Percentiles rank a stretch among this genome's conserved stretches.
phyloP scores from a whole-genome alignment of 768 basidiomycete species.

The Boletus reticuloceps region DNA sequence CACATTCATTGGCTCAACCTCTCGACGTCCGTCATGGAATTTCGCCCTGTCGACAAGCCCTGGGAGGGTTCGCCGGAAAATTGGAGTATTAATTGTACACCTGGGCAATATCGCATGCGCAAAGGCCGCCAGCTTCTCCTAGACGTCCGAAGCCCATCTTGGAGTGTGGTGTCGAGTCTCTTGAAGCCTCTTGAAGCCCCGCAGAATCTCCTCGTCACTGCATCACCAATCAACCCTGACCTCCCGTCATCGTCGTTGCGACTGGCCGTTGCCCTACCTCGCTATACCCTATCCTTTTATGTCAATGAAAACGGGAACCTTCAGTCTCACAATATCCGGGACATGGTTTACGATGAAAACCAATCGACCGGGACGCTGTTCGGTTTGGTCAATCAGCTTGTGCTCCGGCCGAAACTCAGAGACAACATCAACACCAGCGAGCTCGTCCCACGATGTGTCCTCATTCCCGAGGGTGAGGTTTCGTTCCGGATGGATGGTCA shows the following conservation, averaged over 20 bases:
- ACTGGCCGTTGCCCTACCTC: slow-evolving; percentile 37
- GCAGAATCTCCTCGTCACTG: slow-evolving; percentile 22
- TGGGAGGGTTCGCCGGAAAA: slow-evolving; percentile 28
- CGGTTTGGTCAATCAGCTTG: slow-evolving; percentile 40
- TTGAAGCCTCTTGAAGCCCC: slow-evolving; percentile 25
- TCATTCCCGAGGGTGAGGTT: slow-evolving; percentile 40
- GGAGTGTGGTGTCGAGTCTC: slow-evolving; percentile 25
- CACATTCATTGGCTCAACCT: slow-evolving; percentile 33
- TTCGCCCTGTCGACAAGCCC: slow-evolving; percentile 22
- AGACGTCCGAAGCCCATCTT: slow-evolving; percentile 28
- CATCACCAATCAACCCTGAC: not conserved
- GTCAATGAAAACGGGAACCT: slow-evolving; percentile 32
- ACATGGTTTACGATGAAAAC: slow-evolving; percentile 38
- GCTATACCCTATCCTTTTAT: slow-evolving; percentile 41
- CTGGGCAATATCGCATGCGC: slow-evolving; percentile 3
- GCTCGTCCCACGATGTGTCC: slow-evolving; percentile 23
- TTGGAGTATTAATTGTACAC: slow-evolving; percentile 22
- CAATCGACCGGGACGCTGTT: slow-evolving; percentile 46
- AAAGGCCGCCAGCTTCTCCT: slow-evolving; percentile 16
- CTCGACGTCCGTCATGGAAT: slow-evolving; percentile 19
- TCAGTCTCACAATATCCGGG: slow-evolving; percentile 40
- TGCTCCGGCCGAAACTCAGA: slow-evolving; percentile 32
- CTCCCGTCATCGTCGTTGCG: not conserved
- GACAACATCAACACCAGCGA: not conserved
- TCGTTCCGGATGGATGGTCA: slow-evolving; percentile 9